phyloP scores from a whole-genome alignment of 2,329 filamentous ascomycete genomes.

The Dactylellina haptotyla region DNA sequence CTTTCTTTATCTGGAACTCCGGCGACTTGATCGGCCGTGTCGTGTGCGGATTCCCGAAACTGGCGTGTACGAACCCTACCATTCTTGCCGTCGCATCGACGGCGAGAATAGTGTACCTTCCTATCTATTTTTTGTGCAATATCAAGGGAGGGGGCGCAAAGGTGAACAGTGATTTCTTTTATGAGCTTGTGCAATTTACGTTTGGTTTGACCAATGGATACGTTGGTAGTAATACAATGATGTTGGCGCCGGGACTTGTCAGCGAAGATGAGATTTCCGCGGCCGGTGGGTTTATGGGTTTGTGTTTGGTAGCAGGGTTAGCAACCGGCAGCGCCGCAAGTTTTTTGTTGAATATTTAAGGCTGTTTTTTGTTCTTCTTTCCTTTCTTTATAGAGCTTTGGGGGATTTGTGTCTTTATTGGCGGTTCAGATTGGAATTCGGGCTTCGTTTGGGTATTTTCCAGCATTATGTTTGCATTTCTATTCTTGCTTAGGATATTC shows the following conservation, averaged over 20 bases:
- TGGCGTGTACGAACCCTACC: conserved; percentile 68
- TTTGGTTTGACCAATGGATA: conserved; percentile 91
- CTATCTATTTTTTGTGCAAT: conserved; percentile 90
- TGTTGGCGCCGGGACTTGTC: conserved; percentile 84
- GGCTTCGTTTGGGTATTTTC: conserved; percentile 1
- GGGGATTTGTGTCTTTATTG: not conserved
- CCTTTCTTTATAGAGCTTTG: not conserved
- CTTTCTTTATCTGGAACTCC: conserved; percentile 91
- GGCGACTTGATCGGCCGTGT: conserved; percentile 85
- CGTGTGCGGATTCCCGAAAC: conserved; percentile 53
- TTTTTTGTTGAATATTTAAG: conserved; percentile 39
- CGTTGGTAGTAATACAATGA: conserved; percentile 88
- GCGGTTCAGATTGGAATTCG: not conserved
- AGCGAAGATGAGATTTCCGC: conserved; percentile 84
- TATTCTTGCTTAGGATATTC: not conserved
- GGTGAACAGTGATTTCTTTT: conserved; percentile 85
- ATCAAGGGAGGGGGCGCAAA: conserved; percentile 78
- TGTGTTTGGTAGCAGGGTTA: conserved; percentile 50
- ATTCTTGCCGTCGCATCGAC: conserved; percentile 69
- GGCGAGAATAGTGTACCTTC: conserved; percentile 76
- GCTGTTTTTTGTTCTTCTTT: not conserved
- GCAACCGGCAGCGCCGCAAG: conserved; percentile 40
- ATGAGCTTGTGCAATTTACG: conserved; percentile 79
- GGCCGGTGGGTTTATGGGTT: conserved; percentile 90
- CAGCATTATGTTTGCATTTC: not conserved